Evolutionary conservation across 768 basidiomycete genomes (phyloP).

Genomic region (Russula griseocarnosa): DNA sequence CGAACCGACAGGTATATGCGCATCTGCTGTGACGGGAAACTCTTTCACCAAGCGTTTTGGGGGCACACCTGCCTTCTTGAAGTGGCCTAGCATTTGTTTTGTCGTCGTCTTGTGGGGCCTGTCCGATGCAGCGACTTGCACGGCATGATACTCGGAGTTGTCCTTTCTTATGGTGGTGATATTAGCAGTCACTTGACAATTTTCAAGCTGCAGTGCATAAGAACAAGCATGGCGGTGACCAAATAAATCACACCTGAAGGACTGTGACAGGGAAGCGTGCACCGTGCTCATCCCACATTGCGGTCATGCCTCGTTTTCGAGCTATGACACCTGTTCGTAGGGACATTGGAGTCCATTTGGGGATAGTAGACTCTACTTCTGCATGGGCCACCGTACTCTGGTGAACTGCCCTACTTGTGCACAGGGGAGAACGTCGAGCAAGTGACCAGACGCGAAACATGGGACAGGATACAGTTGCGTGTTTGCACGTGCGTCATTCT

Average conservation of each 20-base stretch:
- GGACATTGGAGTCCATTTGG: conserved; percentile 81
- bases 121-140: conserved; percentile 87
- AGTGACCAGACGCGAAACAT: conserved; percentile 48
- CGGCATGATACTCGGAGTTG: conserved; percentile 79
- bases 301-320: conserved; percentile 93
- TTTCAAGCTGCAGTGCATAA: conserved; percentile 56
- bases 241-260: conserved; percentile 60
- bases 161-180: conserved; percentile 59
- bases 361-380: conserved; percentile 33
- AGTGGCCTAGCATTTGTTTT: conserved; percentile 84
- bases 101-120: conserved; percentile 67
- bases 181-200: conserved; percentile 86
- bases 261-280: conserved; percentile 87
- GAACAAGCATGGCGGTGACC: neutral
- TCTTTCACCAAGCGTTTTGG: conserved; percentile 85
- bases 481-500: neutral
- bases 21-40: conserved; percentile 85
- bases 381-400: conserved; percentile 39
- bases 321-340: conserved; percentile 91
- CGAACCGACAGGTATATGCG: conserved; percentile 85
- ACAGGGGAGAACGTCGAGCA: conserved; percentile 38
- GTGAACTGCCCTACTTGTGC: conserved; percentile 43
- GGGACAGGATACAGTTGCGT: neutral
- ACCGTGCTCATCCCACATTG: conserved; percentile 88
- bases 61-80: conserved; percentile 71